Base-by-base conservation (phyloP, 2,329 filamentous ascomycete species). In the Helminthosporium solani region DNA sequence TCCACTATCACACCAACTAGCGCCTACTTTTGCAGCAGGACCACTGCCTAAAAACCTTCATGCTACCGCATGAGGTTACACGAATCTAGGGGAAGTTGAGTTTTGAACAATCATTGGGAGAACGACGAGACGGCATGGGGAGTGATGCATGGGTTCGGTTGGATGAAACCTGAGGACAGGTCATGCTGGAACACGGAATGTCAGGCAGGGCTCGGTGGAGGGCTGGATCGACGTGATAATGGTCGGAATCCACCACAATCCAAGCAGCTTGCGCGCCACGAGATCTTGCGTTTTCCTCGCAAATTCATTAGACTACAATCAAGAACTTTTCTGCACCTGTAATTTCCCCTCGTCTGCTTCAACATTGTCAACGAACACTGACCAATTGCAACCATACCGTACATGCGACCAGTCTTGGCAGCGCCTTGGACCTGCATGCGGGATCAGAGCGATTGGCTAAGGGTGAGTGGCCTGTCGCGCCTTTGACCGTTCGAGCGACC, bases 401-500 rank as follows among this genome's bases (percentile, higher is more conserved):
- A 6, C 19, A 18, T 30, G 33, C 25, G 25, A 34, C 30, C 21
- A 16, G 41, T 33, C 56, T 60, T 56, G 51, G 58, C 58, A 44
- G 50, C 47, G 50, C 50, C 47, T 47, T 55, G 40, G 14, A 19
- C 46, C 37, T 43, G 25, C 19, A 25, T 9, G 11, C 37, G 16
- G 42, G 40, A 25, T 16, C 1, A 36, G 56, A 60, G 49, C 53
- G 60, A 64, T 64, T 64, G 61, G 61, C 34, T 46, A 2, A 50
- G 18, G 16, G 6, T 8, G 15, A 33, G 14, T 28, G 19, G 28
- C 14, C 7, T 15, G 30, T 35, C 14, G 16, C 30, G 40, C 30
- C 19, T 20, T 12, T 23, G 39, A 33, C 39, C 39, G 15, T 6
- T 21, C 19, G 41, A 37, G 41, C 33, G 21, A 23, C 41, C 41